These are phyloP conservation scores for Boletus coccyginus DNA, from an alignment of 768 basidiomycete genomes.

Conservation along the genomic window DNA sequence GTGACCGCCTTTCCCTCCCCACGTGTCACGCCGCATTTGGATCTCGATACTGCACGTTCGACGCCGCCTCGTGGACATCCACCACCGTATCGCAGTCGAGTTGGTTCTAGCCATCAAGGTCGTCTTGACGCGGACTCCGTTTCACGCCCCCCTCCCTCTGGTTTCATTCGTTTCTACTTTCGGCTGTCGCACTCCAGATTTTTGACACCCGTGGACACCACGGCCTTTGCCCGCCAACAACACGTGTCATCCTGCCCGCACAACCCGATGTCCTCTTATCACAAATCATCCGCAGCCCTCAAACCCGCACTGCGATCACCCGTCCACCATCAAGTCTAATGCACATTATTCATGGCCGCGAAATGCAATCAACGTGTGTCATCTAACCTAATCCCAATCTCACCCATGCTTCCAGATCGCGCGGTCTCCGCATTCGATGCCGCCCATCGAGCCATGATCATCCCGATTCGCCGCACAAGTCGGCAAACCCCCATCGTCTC, in stretches of 20 bases:
- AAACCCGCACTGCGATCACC: conserved; percentile 5
- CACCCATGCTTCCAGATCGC: conserved; percentile 17
- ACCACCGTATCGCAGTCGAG: conserved; percentile 22
- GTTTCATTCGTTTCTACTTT: conserved; percentile 13
- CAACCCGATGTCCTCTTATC: conserved; percentile 8
- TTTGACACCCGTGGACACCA: conserved; percentile 23
- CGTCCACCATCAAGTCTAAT: conserved; percentile 4
- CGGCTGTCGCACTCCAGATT: neutral
- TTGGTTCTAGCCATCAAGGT: neutral
- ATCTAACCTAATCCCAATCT: conserved; percentile 25
- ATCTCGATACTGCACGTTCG: conserved; percentile 20
- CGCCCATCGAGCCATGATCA: conserved; percentile 8
- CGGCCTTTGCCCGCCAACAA: conserved; percentile 6
- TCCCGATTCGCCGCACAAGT: conserved; percentile 20
- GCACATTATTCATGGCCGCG: conserved; percentile 10
- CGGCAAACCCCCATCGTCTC: conserved; percentile 4
- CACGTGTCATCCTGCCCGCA: conserved; percentile 23
- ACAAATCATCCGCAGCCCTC: conserved; percentile 8
- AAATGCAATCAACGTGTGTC: conserved; percentile 15
- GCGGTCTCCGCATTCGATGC: conserved; percentile 19
- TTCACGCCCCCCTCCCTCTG: neutral
- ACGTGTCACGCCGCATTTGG: conserved; percentile 23
- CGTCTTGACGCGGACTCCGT: neutral
- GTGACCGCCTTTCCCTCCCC: conserved; percentile 5
- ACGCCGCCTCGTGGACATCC: conserved; percentile 14